A percentile compares a stretch with the other conserved stretches of the same genome.
Evolutionary conservation across 2,329 filamentous ascomycete species (phyloP).

Genomic region (Aspergillus fijiensis): DNA sequence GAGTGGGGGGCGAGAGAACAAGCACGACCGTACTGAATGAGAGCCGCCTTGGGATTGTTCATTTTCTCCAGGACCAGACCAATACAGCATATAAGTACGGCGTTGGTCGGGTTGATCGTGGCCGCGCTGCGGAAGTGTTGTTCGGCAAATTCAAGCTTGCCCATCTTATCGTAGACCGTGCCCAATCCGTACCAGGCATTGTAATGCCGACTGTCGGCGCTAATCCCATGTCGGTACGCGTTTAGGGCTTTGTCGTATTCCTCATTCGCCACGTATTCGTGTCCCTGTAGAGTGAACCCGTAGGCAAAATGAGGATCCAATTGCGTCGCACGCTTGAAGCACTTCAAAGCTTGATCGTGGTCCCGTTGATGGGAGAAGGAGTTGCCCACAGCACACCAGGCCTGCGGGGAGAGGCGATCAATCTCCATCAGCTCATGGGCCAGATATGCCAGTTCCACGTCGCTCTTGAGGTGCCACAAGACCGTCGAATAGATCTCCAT

Average conservation of each 20-base stretch:
- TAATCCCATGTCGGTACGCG: constrained; percentile 81
- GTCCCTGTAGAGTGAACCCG: constrained; percentile 90
- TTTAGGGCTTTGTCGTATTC: constrained; percentile 93
- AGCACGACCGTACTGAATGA: constrained; percentile 79
- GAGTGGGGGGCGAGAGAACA: constrained; percentile 78
- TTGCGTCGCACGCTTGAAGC: constrained; percentile 92
- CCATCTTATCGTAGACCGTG: constrained; percentile 81
- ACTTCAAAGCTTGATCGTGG: constrained; percentile 89
- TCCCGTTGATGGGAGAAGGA: constrained; percentile 90
- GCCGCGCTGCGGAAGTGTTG: constrained; percentile 87
- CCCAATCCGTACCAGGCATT: constrained; percentile 96
- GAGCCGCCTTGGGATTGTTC: constrained; percentile 74
- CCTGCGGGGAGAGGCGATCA: constrained; percentile 85
- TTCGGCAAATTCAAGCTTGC: constrained; percentile 86
- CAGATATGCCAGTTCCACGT: constrained; percentile 86
- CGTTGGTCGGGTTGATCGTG: constrained; percentile 88
- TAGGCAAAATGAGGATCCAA: constrained; percentile 89
- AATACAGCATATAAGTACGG: constrained; percentile 88
- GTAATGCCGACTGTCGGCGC: constrained; percentile 85
- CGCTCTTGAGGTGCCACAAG: constrained; percentile 96
- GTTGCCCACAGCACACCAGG: constrained; percentile 94
- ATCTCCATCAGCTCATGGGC: constrained; percentile 86
- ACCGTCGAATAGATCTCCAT: constrained; percentile 99
- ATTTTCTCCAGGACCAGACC: constrained; percentile 86
- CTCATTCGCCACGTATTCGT: constrained; percentile 93